These are phyloP conservation scores for Sarocladium kiliense DNA, from an alignment of 2,329 filamentous ascomycete genomes.

Conservation along the genomic window DNA sequence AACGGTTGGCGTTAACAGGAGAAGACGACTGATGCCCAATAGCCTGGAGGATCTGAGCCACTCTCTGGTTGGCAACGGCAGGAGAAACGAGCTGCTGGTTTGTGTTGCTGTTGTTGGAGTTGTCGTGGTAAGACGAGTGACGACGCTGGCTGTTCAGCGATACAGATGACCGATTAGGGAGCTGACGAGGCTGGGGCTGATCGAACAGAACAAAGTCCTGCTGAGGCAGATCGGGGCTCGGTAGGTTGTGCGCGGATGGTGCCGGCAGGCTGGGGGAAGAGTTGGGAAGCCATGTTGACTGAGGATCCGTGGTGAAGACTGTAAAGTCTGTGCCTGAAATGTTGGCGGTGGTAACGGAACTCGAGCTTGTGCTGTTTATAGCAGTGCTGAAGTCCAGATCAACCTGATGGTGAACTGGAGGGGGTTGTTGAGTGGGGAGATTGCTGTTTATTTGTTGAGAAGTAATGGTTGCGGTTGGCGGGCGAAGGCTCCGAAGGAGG, in stretches of 20 bases:
- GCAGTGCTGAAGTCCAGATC: slow-evolving; percentile 65
- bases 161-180: slow-evolving; percentile 31
- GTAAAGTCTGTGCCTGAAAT: slow-evolving; percentile 60
- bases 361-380: slow-evolving; percentile 51
- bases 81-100: slow-evolving; percentile 32
- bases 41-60: slow-evolving; percentile 54
- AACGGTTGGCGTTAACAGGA: slow-evolving; percentile 52
- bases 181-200: slow-evolving; percentile 36
- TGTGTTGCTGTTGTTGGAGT: slow-evolving; percentile 27
- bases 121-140: slow-evolving; percentile 35
- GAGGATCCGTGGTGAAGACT: slow-evolving; percentile 81
- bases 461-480: slow-evolving; percentile 47
- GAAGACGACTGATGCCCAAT: slow-evolving; percentile 48
- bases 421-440: slow-evolving; percentile 42
- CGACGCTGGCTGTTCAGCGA: slow-evolving; percentile 34
- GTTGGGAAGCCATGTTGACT: slow-evolving; percentile 76
- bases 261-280: slow-evolving; percentile 59
- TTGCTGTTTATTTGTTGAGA: slow-evolving; percentile 34
- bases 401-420: slow-evolving; percentile 51
- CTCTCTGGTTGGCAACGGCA: slow-evolving; percentile 51
- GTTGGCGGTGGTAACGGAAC: slow-evolving; percentile 52
- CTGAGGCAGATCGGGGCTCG: slow-evolving; percentile 44
- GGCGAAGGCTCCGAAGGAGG: slow-evolving; percentile 28
- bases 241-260: slow-evolving; percentile 52
- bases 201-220: slow-evolving; percentile 80